phyloP scores from a whole-genome alignment of 257 asterid genomes.

The Petunia axillaris region DNA sequence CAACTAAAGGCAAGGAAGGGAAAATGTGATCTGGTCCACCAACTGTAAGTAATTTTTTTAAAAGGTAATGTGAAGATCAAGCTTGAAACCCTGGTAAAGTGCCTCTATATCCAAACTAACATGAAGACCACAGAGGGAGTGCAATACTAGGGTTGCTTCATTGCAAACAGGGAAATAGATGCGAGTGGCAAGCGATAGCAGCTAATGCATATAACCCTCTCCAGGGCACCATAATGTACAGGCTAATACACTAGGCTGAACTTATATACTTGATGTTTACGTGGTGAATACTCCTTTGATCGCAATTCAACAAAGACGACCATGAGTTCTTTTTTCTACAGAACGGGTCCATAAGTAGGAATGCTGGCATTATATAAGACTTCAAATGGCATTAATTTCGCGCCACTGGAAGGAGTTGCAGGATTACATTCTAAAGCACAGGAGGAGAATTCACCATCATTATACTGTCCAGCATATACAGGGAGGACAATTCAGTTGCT shows the following conservation, averaged over 20 bases:
- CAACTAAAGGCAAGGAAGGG: conserved; percentile 4
- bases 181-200: background rate
- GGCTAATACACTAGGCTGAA: background rate
- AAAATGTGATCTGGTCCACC: background rate
- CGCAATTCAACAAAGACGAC: background rate
- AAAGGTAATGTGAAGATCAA: conserved; percentile 4
- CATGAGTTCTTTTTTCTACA: background rate
- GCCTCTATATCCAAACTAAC: background rate
- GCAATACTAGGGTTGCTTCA: background rate
- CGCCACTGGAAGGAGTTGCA: background rate
- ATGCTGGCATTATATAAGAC: background rate
- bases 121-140: background rate
- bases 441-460: background rate
- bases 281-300: background rate
- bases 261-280: background rate
- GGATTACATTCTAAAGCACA: no score
- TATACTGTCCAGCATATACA: no score
- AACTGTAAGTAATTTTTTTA: background rate
- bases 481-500: no score
- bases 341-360: background rate
- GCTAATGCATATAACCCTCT: background rate
- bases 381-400: no score
- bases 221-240: background rate
- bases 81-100: background rate
- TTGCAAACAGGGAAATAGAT: background rate